Evolutionary conservation across 2,329 filamentous ascomycete species (phyloP), one percentile per base, ranked within the genome.

Genomic region (Davidsoniella neocaledoniae): DNA sequence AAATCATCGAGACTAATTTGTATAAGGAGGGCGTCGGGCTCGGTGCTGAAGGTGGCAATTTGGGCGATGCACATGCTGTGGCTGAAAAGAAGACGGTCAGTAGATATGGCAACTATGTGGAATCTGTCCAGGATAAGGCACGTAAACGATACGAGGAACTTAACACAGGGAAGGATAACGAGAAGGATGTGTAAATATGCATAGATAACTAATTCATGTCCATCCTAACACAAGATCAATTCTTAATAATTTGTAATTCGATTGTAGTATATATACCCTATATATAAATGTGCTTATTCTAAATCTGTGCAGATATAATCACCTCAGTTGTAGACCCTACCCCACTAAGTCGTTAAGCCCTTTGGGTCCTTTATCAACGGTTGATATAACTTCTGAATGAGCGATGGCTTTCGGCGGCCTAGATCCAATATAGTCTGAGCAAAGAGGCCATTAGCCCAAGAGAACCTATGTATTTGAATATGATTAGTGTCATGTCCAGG

Each of bases 381-480:
- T 33, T 76, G 72, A 56, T 70, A 76, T 56, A 67, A 76, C 54
- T 58, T 64, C 26, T 58, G 57, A 26, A 77, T 62, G 51, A 94
- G 60, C 57, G 79, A 68, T 9, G 85, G 86, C 61, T 85, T 85
- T 61, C 85, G 69, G 55, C 76, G 72, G 43, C 79, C 78, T 46
- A 94, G 63, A 64, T 90, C 83, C 26, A 91, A 63, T 50, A 91
- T 74, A 53, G 84, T 85, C 66, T 90, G 82, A 10, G 84, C 83
- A 64, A 88, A 91, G n/a, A 93, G 76, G 0, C 82, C 86, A 60
- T 91, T 91, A 12, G 85, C 84, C 86, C 86, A 91, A 0, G 85
- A 81, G 61, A 91, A 93, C 29, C 29, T 33, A 33, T 82, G 83
- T 87, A 40, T 53, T n/a, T 53, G 45, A 66, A 64, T 14, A 52